Evolutionary conservation across 2,329 filamentous ascomycete species (phyloP).

Genomic region (Pseudogymnoascus sp.): DNA sequence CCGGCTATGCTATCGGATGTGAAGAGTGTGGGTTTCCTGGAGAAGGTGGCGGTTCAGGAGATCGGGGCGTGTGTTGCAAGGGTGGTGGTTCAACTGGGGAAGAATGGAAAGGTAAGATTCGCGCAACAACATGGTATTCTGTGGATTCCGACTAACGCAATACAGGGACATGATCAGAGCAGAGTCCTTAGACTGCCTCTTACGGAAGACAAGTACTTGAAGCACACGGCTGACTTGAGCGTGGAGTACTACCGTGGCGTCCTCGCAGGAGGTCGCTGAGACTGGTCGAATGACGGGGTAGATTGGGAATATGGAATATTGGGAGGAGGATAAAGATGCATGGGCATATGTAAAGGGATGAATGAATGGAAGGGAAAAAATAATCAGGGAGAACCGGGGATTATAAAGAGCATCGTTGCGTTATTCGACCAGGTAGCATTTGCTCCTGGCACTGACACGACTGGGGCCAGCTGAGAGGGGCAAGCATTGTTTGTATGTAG

Average conservation of each 20-base stretch:
- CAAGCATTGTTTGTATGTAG: constrained; percentile 5
- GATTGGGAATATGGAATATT: constrained; percentile 2
- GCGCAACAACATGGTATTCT: background rate
- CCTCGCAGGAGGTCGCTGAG: constrained; percentile 18
- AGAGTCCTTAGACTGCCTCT: constrained; percentile 53
- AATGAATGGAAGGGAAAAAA: constrained; percentile 3
- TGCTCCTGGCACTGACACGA: background rate
- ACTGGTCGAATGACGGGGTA: background rate
- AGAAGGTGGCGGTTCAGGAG: constrained; percentile 69
- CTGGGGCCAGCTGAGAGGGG: background rate
- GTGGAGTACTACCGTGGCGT: constrained; percentile 50
- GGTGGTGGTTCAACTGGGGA: constrained; percentile 47
- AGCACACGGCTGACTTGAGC: constrained; percentile 62
- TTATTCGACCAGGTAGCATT: constrained; percentile 1
- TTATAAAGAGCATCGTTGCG: constrained; percentile 7
- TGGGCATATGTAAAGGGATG: constrained; percentile 6
- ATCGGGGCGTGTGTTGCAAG: constrained; percentile 69
- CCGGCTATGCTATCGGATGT: constrained; percentile 37
- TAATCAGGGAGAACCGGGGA: background rate
- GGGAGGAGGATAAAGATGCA: background rate
- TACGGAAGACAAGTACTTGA: constrained; percentile 63
- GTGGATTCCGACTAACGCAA: constrained; percentile 17
- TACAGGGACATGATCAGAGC: constrained; percentile 34
- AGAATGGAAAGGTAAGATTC: constrained; percentile 47
- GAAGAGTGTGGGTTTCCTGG: constrained; percentile 36